Evolutionary conservation across 148 eudicot species (phyloP).

Genomic region (Vaccinium myrtillus): DNA sequence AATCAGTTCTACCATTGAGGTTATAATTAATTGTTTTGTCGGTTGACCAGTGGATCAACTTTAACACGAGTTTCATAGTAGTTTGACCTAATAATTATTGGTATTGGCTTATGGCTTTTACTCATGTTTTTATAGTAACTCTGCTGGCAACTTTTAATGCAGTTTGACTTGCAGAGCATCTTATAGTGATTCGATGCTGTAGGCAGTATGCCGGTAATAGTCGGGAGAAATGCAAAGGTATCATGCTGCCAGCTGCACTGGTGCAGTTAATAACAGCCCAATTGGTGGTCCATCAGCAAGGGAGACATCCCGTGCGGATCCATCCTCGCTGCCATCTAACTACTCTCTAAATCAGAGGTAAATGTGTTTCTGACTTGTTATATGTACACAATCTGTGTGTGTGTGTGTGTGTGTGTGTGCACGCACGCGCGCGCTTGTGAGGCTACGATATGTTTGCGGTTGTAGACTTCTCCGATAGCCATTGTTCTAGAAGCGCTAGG

Average conservation of each 20-base stretch:
- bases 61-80: background rate
- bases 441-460: background rate
- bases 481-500: no score
- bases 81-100: conserved; percentile 4
- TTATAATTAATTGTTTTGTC: background rate
- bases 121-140: conserved; percentile 13
- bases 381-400: background rate
- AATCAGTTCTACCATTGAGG: background rate
- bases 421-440: no score
- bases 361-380: background rate
- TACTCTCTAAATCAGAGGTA: conserved; percentile 79
- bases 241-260: conserved; percentile 84
- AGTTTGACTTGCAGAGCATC: conserved; percentile 29
- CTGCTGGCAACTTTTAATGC: conserved; percentile 10
- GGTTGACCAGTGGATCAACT: background rate
- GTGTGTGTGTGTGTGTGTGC: no score
- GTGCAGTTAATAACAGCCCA: conserved; percentile 84
- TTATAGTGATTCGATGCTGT: conserved; percentile 51
- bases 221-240: conserved; percentile 97
- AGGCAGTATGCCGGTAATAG: conserved; percentile 86
- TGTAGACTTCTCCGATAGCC: background rate
- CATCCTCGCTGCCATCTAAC: conserved; percentile 56
- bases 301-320: conserved; percentile 60
- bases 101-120: background rate
- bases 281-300: conserved; percentile 66